Conservation (phyloP, 352 stramenopile species). For the Globisporangium cederbergense region DNA sequence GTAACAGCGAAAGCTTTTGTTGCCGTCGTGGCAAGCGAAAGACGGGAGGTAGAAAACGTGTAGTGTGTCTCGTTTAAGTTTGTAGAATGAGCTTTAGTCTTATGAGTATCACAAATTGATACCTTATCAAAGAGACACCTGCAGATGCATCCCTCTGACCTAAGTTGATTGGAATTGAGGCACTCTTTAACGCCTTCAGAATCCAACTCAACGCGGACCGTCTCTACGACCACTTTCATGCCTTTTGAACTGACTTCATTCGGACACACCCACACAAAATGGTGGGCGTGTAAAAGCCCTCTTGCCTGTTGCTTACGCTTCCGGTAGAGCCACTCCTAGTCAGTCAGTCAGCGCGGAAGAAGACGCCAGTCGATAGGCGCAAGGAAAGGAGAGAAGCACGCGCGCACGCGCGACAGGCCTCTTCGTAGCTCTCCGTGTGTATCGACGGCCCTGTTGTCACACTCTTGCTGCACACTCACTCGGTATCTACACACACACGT, state of each 20-base stretch:
- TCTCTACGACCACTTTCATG: conserved; percentile 2
- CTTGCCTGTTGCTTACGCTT: background rate
- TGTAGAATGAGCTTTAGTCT: background rate
- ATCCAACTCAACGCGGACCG: background rate
- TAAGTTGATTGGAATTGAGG: too few species aligned
- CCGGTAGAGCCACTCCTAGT: background rate
- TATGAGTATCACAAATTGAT: background rate
- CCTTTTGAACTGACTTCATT: background rate
- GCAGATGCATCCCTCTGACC: too few species aligned
- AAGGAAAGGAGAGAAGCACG: background rate
- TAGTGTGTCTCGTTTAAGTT: background rate
- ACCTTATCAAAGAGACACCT: background rate
- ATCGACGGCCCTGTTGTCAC: background rate
- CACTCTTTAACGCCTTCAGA: too few species aligned
- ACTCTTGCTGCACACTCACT: background rate
- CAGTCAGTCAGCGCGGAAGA: background rate
- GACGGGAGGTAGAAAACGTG: too few species aligned
- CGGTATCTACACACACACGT: background rate
- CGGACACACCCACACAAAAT: background rate
- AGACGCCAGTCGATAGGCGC: background rate
- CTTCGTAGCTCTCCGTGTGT: background rate
- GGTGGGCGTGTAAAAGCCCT: background rate
- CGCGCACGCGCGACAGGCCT: background rate
- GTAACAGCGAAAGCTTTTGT: too few species aligned
- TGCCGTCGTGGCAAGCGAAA: too few species aligned